A percentile compares a stretch with the other conserved stretches of the same genome.
These are phyloP conservation scores for Ophioceras dolichostomum DNA, from an alignment of 2,329 filamentous ascomycete species.

Conservation along the genomic window DNA sequence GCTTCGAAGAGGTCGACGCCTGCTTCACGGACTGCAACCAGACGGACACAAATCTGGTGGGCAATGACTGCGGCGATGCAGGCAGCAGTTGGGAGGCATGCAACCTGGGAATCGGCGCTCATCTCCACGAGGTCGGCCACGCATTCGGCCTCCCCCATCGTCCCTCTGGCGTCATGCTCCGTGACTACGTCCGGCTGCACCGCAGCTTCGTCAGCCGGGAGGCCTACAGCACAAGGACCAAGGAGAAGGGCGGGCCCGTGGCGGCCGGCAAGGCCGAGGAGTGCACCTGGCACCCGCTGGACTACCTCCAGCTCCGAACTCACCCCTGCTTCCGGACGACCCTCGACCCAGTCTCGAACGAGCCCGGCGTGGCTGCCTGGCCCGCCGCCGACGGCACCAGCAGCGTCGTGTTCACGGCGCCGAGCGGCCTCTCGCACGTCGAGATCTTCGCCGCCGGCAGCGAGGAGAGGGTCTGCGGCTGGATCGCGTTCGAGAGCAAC, in stretches of 20 bases:
- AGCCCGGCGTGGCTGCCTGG: conserved; percentile 76
- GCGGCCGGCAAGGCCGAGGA: conserved; percentile 70
- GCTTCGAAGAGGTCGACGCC: conserved; percentile 79
- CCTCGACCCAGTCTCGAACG: conserved; percentile 48
- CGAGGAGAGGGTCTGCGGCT: conserved; percentile 63
- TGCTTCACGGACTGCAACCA: conserved; percentile 85
- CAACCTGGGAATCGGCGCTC: conserved; percentile 85
- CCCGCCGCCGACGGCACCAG: conserved; percentile 60
- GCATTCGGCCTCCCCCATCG: conserved; percentile 84
- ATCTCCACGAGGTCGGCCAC: conserved; percentile 84
- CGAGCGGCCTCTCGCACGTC: conserved; percentile 72
- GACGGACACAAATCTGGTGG: conserved; percentile 68
- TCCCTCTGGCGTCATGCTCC: conserved; percentile 81
- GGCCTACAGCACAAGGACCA: conserved; percentile 77
- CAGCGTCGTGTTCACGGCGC: conserved; percentile 63
- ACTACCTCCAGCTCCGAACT: conserved; percentile 75
- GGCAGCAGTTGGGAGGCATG: conserved; percentile 94
- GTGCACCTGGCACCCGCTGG: conserved; percentile 83
- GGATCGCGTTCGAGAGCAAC: conserved; percentile 66
- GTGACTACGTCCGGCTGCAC: conserved; percentile 77
- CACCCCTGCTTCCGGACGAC: conserved; percentile 68
- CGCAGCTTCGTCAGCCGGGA: conserved; percentile 73
- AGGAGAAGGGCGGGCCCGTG: conserved; percentile 67
- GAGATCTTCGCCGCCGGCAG: conserved; percentile 77
- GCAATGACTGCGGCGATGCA: conserved; percentile 76